Percentiles rank a stretch among this genome's conserved stretches.
Conservation (phyloP, 306 rosid genomes). For the Glycine tomentella region DNA sequence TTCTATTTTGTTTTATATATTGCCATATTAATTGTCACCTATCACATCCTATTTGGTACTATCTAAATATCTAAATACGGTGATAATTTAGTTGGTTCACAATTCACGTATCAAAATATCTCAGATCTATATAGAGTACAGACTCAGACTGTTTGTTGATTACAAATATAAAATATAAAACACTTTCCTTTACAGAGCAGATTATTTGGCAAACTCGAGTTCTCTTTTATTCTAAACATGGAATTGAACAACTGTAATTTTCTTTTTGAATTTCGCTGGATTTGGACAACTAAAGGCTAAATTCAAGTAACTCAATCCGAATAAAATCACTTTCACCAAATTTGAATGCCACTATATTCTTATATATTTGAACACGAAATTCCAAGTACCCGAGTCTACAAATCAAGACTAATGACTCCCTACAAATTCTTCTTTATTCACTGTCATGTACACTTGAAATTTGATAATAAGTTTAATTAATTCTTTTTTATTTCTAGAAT, state of each 20-base stretch:
- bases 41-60: too few relatives aligned
- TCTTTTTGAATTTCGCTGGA: neutral
- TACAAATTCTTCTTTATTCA: neutral
- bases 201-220: neutral
- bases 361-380: neutral
- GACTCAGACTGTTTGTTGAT: neutral
- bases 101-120: neutral
- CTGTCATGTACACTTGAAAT: too few relatives aligned
- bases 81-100: neutral
- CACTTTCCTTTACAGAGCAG: slow-evolving; percentile 6
- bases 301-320: neutral
- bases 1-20: too few relatives aligned
- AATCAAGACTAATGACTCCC: neutral
- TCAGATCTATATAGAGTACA: neutral
- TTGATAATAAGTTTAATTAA: too few relatives aligned
- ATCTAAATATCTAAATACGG: neutral
- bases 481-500: too few relatives aligned
- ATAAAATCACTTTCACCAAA: neutral
- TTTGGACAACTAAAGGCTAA: neutral
- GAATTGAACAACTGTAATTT: neutral
- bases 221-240: neutral
- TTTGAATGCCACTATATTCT: neutral
- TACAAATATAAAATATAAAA: neutral
- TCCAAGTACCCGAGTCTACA: neutral
- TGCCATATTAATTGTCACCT: too few relatives aligned